Percentiles rank a stretch among this genome's conserved stretches.
Evolutionary conservation across 768 basidiomycete species (phyloP).

Genomic region (Imleria badia): DNA sequence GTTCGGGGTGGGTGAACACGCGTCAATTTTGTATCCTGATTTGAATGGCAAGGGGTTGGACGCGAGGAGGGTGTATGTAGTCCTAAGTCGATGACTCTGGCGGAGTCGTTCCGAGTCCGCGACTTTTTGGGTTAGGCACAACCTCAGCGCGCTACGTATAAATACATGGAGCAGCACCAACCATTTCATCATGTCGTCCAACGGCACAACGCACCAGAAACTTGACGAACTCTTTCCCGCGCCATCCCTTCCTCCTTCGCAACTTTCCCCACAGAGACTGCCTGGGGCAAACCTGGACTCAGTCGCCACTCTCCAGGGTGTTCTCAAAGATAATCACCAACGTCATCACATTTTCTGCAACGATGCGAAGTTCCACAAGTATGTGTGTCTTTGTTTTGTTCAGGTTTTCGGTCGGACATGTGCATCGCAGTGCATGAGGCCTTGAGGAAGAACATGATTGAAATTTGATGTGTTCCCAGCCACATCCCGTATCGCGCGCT

Average conservation of each 20-base stretch:
- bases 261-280: slow-evolving; percentile 26
- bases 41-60: too few relatives aligned
- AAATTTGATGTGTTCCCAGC: slow-evolving; percentile 6
- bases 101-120: too few relatives aligned
- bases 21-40: too few relatives aligned
- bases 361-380: slow-evolving; percentile 52
- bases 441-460: too few relatives aligned
- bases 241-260: slow-evolving; percentile 28
- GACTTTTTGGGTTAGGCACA: too few relatives aligned
- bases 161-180: too few relatives aligned
- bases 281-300: slow-evolving; percentile 27
- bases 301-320: slow-evolving; percentile 24
- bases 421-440: too few relatives aligned
- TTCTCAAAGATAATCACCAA: slow-evolving; percentile 49
- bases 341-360: slow-evolving; percentile 52
- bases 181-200: slow-evolving; percentile 12
- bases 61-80: too few relatives aligned
- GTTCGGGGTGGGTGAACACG: too few relatives aligned
- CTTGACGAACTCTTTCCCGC: slow-evolving; percentile 26
- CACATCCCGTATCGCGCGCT: slow-evolving; percentile 32
- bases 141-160: too few relatives aligned
- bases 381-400: slow-evolving; percentile 12
- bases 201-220: neutral
- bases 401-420: neutral
- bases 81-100: too few relatives aligned